Evolutionary conservation across 352 stramenopile genomes (phyloP).

Genomic region (Phytophthora capsici): DNA sequence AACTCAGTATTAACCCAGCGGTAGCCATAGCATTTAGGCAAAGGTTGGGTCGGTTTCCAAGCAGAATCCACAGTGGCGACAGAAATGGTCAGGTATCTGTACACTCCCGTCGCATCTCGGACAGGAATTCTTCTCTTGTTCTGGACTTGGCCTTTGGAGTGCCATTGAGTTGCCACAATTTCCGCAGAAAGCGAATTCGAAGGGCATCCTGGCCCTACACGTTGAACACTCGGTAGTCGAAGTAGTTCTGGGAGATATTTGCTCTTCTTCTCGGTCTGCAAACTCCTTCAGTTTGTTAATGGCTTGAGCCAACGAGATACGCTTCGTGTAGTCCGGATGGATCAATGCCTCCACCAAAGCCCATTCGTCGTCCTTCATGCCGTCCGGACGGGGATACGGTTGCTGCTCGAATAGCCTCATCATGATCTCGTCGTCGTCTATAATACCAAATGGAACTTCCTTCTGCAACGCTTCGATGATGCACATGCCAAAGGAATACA

Average conservation of each 20-base stretch:
- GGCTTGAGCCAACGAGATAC: conserved; percentile 14
- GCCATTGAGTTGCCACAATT: conserved; percentile 2
- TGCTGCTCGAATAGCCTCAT: conserved; percentile 8
- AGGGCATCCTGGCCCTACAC: neutral
- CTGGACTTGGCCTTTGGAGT: neutral
- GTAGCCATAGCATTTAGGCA: neutral
- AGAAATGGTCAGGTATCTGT: neutral
- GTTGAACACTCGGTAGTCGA: neutral
- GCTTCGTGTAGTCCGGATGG: conserved; percentile 6
- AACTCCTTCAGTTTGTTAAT: conserved; percentile 18
- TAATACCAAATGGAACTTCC: conserved; percentile 7
- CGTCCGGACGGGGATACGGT: conserved; percentile 13
- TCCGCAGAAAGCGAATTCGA: conserved; percentile 10
- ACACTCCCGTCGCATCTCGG: conserved; percentile 7
- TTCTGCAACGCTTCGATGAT: conserved; percentile 10
- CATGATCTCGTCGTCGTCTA: conserved; percentile 2
- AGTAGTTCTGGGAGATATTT: neutral
- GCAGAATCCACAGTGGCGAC: neutral
- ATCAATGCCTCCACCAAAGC: conserved; percentile 15
- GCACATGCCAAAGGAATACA: conserved; percentile 14
- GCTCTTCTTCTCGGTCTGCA: conserved; percentile 16
- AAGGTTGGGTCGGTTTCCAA: neutral
- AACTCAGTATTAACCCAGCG: neutral
- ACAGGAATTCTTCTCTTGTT: neutral
- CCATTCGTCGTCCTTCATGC: conserved; percentile 27